Percentiles rank a stretch among this genome's conserved stretches.
Evolutionary conservation across 148 eudicot species (phyloP).

Genomic region (Amaranthus hypochondriacus): DNA sequence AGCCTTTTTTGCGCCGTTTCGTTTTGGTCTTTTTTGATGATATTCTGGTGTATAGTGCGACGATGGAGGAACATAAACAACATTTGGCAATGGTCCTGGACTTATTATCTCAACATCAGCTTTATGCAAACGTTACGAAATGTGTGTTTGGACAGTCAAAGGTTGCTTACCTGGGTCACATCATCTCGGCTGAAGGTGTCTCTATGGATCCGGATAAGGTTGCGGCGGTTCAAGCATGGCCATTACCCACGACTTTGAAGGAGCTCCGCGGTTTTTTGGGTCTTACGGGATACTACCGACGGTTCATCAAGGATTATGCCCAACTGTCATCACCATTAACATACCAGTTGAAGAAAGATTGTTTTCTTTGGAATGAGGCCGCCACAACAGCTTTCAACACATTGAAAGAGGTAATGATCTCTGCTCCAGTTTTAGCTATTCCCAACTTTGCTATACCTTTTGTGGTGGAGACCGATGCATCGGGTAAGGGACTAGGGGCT

Average conservation of each 20-base stretch:
- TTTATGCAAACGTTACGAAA: not conserved
- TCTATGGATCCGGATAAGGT: not conserved
- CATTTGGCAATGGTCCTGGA: not conserved
- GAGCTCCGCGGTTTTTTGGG: not conserved
- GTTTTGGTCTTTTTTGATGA: not conserved
- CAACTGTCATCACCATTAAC: not conserved
- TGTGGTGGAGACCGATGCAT: constrained; percentile 9
- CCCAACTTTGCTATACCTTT: constrained; percentile 1
- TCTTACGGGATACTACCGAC: not conserved
- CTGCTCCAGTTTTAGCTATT: not conserved
- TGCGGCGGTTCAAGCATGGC: not conserved
- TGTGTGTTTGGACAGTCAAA: not conserved
- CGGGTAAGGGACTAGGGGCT: not conserved
- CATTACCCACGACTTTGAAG: not conserved
- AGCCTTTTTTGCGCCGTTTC: not conserved
- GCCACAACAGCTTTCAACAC: constrained; percentile 6
- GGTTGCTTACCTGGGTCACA: not conserved
- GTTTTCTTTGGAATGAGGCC: not conserved
- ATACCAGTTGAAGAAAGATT: not conserved
- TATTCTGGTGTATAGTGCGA: not conserved
- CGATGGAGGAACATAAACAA: not conserved
- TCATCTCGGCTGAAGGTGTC: not conserved
- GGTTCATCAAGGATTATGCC: not conserved
- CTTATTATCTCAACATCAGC: not conserved
- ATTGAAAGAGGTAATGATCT: constrained; percentile 3